Evolutionary conservation across 495 filamentous ascomycete species (phyloP).

Genomic region (Lepraria neglecta): DNA sequence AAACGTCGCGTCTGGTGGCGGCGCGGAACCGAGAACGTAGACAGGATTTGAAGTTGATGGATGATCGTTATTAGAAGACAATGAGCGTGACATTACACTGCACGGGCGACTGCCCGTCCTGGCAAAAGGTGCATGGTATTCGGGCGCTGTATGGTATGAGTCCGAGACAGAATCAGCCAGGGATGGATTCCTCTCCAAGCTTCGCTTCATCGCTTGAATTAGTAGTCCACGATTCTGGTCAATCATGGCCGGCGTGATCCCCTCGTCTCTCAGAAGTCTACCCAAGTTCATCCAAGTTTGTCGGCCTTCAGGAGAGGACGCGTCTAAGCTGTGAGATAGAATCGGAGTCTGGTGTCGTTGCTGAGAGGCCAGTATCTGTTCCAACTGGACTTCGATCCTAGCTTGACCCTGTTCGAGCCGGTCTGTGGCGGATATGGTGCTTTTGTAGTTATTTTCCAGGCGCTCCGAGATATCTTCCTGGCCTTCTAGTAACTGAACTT

Average conservation of each 20-base stretch:
- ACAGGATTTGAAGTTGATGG: neutral
- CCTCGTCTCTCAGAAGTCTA: slow-evolving; percentile 16
- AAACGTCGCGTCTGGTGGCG: slow-evolving; percentile 2
- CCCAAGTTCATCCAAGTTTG: slow-evolving; percentile 22
- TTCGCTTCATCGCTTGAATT: slow-evolving; percentile 15
- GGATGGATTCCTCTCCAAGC: neutral
- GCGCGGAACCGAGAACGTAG: slow-evolving; percentile 13
- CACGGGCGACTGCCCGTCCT: too few relatives aligned
- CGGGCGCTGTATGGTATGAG: slow-evolving; percentile 8
- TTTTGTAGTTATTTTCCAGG: neutral
- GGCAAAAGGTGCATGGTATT: too few relatives aligned
- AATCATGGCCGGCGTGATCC: slow-evolving; percentile 16
- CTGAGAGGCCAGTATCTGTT: slow-evolving; percentile 14
- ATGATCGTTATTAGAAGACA: too few relatives aligned
- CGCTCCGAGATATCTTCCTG: too few relatives aligned
- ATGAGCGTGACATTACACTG: too few relatives aligned
- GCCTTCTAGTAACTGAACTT: too few relatives aligned
- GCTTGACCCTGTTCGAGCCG: slow-evolving; percentile 8
- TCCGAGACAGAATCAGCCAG: neutral
- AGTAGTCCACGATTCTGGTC: slow-evolving; percentile 5
- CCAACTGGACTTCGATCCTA: slow-evolving; percentile 16
- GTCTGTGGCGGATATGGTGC: neutral
- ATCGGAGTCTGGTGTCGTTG: neutral
- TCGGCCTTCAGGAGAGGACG: slow-evolving; percentile 23
- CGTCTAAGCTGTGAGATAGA: slow-evolving; percentile 16